Evolutionary conservation across 495 filamentous ascomycete species (phyloP).

Genomic region (Aspergillus olivimuriae): DNA sequence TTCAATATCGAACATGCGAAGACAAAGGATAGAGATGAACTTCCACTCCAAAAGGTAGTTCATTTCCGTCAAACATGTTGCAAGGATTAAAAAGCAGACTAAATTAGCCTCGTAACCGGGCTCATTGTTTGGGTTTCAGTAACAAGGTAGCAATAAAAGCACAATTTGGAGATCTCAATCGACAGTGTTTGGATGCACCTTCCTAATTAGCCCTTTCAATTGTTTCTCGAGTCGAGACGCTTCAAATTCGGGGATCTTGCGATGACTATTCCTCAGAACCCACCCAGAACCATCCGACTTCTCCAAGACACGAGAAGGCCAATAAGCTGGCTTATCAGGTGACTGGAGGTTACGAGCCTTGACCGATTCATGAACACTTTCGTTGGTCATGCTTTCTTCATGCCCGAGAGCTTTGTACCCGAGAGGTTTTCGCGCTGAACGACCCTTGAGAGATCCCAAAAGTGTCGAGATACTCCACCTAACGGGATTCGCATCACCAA

Average conservation of each 20-base stretch:
- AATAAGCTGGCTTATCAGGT: neutral
- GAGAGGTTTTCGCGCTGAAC: slow-evolving; percentile 13
- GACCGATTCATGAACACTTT: slow-evolving; percentile 22
- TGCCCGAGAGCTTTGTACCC: slow-evolving; percentile 6
- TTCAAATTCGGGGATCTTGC: neutral
- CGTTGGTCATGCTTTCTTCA: slow-evolving; percentile 13
- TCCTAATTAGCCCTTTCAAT: neutral
- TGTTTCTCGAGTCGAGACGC: neutral
- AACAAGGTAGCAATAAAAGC: too few species aligned
- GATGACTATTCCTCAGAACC: neutral
- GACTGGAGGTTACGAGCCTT: slow-evolving; percentile 9
- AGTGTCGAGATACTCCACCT: slow-evolving; percentile 2
- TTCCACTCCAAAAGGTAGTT: too few species aligned
- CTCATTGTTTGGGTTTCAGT: too few species aligned
- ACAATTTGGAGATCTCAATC: too few species aligned
- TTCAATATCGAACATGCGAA: too few species aligned
- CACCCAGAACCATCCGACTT: neutral
- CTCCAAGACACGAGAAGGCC: slow-evolving; percentile 3
- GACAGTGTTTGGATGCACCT: neutral
- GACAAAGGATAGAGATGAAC: too few species aligned
- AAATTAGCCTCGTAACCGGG: too few species aligned
- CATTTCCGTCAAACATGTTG: too few species aligned
- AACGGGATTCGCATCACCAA: slow-evolving; percentile 3
- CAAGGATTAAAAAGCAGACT: too few species aligned
- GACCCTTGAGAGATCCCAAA: slow-evolving; percentile 10